Base-by-base conservation (phyloP, 257 asterid species). In the Coffea canephora region DNA sequence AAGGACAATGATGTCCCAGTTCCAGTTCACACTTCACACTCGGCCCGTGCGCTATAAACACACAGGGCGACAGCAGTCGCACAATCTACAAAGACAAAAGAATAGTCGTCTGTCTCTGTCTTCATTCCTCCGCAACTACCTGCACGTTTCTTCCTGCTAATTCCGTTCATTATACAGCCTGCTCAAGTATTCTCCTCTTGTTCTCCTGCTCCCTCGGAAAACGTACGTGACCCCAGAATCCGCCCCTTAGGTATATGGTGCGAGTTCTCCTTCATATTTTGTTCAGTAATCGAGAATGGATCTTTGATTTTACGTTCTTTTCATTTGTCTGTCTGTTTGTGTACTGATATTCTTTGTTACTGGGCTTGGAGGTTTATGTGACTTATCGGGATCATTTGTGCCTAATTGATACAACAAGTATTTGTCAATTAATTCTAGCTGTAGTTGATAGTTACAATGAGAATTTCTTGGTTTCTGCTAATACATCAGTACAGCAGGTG, bases 121-220 rank as follows among this genome's bases (percentile, higher is more conserved):
- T 69, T 78, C 62, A 70, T 48, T 78, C 55, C 50, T 9, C 82
- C 62, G 36, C 82, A 78, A 78, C 77, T 45, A 21, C 82, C 76
- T 10, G 36, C 41, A 36, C 69, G 70, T 69, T 78, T 11, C 81
- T 78, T 70, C 82, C 8, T 27, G 71, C 50, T 7, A 12, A 78
- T 77, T 69, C 70, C 70, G 54, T 55, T 52, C 52, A 7, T 5
- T 23, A 36, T 55, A 21, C 39, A 39, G 34, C 78, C 18, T 39
- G 55, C 69, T 1, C 2, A 69, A 18, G 39, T 25, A 46, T 46
- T 48, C 76, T 23, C 18, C 62, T 13, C 16, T 52, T 41, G 57
- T 12, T 19, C 5, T 1, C 48, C 41, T 15, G 12, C 61, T 46
- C 23, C 5, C 74, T 41, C 2, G 74, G 25, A 46, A 45, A 16